Evolutionary conservation across 305 asterid species (phyloP), one percentile per base, ranked within the genome.

Genomic region (Lippia alba): DNA sequence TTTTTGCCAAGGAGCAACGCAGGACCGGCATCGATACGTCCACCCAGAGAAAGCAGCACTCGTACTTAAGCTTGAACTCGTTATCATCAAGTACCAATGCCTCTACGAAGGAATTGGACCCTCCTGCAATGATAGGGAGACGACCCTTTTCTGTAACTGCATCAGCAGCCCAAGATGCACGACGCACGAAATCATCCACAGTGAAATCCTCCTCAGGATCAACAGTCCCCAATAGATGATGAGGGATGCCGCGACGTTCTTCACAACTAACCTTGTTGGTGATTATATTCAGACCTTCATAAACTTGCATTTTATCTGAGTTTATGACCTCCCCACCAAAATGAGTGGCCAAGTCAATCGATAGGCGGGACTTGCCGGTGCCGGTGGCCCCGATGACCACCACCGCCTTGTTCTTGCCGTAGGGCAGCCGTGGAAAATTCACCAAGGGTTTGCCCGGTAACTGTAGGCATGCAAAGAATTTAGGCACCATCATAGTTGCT

Each of bases 321-420:
- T 86, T 86, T 7, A 86, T 70, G 0, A 86, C 33, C 70, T 83
- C 85, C 0, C 67, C 91, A 1, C 66, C 44, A 48, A 86, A 71
- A n/a, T 40, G 71, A 12, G 54, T 40, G n/a, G 87, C 89, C 0
- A 84, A 30, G 32, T 79, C 77, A 0, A 86, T 55, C 2, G 86
- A 64, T 0, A 86, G 71, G 2, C 73, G 76, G 0, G 91, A 76
- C 57, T 86, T 86, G 19, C 87, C 91, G 0, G 83, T 62, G 0
- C 83, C 86, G 0, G 89, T 86, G n/a, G 86, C 72, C 60, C 87
- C 89, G 67, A 82, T 64, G 1, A 86, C 67, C 34, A 84, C 75
- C 30, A 77, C 76, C 11, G 80, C 84, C 82, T 75, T 78, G 54
- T 50, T 60, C 61, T 75, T 70, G 30, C 56, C 56, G 74, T 36